Evolutionary conservation across 2,329 filamentous ascomycete species (phyloP).

Genomic region (Parafenestella ontariensis): DNA sequence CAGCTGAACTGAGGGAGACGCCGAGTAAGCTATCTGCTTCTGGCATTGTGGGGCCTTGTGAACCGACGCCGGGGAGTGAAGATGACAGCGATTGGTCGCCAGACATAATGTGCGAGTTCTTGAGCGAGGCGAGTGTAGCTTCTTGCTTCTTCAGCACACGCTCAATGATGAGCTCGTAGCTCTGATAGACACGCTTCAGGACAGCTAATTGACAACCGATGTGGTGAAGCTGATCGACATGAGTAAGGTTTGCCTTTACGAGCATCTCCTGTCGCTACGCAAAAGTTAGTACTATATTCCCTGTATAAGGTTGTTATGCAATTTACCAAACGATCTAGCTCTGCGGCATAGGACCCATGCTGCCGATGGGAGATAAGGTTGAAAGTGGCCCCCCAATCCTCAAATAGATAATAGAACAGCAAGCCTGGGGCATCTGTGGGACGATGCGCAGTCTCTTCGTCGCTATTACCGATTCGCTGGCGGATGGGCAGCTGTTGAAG

Average conservation of each 20-base stretch:
- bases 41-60: constrained; percentile 31
- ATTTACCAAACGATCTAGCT: constrained; percentile 59
- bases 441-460: constrained; percentile 56
- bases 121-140: constrained; percentile 52
- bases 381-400: constrained; percentile 69
- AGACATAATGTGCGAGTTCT: constrained; percentile 52
- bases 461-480: constrained; percentile 52
- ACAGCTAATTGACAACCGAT: constrained; percentile 68
- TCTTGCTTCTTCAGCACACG: constrained; percentile 61
- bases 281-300: constrained; percentile 1
- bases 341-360: constrained; percentile 55
- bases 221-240: constrained; percentile 62
- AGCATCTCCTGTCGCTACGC: constrained; percentile 62
- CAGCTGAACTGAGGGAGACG: constrained; percentile 56
- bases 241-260: constrained; percentile 53
- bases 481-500: constrained; percentile 55
- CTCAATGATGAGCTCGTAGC: constrained; percentile 66
- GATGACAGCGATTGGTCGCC: constrained; percentile 39
- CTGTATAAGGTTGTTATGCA: neutral
- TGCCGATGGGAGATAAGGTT: constrained; percentile 60
- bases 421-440: constrained; percentile 64
- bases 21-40: constrained; percentile 52
- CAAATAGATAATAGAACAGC: constrained; percentile 71
- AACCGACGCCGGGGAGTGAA: constrained; percentile 24
- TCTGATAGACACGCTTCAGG: constrained; percentile 66